Evolutionary conservation across 805 yeast species (phyloP).

Genomic region (Cyberlindnera misumaiensis): DNA sequence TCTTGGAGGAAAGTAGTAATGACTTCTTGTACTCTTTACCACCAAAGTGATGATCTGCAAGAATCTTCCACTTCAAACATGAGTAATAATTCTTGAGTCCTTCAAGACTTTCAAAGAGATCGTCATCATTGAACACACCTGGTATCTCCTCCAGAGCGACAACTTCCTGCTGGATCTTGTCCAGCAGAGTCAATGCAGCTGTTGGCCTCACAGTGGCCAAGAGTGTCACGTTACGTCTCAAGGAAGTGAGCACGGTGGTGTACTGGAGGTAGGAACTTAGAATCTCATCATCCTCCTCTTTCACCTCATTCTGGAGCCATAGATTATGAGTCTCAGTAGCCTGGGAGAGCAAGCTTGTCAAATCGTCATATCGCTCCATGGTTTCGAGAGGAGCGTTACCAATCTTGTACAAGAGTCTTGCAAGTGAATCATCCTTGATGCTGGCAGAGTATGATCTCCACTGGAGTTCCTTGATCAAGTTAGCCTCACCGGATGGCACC

Average conservation of each 20-base stretch:
- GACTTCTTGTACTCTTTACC: slow-evolving; percentile 39
- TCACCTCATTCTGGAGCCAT: slow-evolving; percentile 45
- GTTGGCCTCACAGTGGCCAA: slow-evolving; percentile 23
- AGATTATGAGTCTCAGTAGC: slow-evolving; percentile 53
- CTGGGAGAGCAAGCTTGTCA: slow-evolving; percentile 62
- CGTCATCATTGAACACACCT: slow-evolving; percentile 86
- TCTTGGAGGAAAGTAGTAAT: slow-evolving; percentile 35
- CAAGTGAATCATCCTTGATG: slow-evolving; percentile 65
- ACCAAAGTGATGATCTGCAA: slow-evolving; percentile 40
- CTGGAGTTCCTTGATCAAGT: slow-evolving; percentile 39
- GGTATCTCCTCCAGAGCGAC: slow-evolving; percentile 70
- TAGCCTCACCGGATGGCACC: slow-evolving; percentile 12
- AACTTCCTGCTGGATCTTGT: slow-evolving; percentile 42
- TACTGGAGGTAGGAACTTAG: slow-evolving; percentile 70
- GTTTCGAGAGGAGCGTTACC: slow-evolving; percentile 27
- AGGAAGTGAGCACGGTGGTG: slow-evolving; percentile 54
- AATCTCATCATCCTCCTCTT: slow-evolving; percentile 56
- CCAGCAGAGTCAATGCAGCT: slow-evolving; percentile 31
- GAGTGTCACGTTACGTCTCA: slow-evolving; percentile 55
- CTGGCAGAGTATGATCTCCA: slow-evolving; percentile 61
- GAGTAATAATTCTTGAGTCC: slow-evolving; percentile 41
- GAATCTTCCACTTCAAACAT: slow-evolving; percentile 34
- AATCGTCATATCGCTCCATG: slow-evolving; percentile 44
- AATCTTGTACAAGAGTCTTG: slow-evolving; percentile 46
- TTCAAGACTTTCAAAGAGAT: slow-evolving; percentile 47